Conservation (phyloP, 2,329 filamentous ascomycete genomes). For the Arthrobotrys musiformis region DNA sequence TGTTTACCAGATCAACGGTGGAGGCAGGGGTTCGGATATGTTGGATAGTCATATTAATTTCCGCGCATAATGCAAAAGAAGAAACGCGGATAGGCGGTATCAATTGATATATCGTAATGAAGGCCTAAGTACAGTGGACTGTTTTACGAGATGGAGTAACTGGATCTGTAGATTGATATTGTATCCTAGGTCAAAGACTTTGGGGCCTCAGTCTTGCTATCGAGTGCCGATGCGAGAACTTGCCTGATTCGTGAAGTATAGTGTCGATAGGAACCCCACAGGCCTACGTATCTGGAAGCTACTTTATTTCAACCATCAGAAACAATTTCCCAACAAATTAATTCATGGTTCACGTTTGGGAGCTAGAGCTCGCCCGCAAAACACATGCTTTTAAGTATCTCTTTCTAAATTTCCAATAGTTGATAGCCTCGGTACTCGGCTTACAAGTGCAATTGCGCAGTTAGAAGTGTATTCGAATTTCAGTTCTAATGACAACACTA, state of each 20-base stretch:
- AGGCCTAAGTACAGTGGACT: too few relatives aligned
- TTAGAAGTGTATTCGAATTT: background rate
- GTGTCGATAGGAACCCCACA: background rate
- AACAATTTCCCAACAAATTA: slow-evolving; percentile 9
- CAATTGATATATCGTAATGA: background rate
- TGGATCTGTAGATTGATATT: background rate
- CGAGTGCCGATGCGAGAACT: background rate
- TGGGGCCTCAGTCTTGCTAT: background rate
- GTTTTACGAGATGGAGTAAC: background rate
- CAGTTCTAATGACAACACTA: background rate
- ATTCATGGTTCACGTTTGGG: background rate
- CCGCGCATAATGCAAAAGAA: background rate
- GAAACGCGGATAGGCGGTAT: background rate
- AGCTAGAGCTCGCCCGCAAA: background rate
- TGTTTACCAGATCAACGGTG: background rate
- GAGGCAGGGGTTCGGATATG: background rate
- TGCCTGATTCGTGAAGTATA: background rate
- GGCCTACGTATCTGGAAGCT: slow-evolving; percentile 8
- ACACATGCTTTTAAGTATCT: background rate
- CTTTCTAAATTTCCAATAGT: background rate
- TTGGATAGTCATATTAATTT: background rate
- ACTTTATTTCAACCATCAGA: background rate
- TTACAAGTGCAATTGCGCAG: background rate
- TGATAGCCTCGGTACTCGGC: slow-evolving; percentile 1
- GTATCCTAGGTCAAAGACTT: background rate